Evolutionary conservation across 2,329 filamentous ascomycete genomes (phyloP).

Genomic region (Herpomyces periplanetae): DNA sequence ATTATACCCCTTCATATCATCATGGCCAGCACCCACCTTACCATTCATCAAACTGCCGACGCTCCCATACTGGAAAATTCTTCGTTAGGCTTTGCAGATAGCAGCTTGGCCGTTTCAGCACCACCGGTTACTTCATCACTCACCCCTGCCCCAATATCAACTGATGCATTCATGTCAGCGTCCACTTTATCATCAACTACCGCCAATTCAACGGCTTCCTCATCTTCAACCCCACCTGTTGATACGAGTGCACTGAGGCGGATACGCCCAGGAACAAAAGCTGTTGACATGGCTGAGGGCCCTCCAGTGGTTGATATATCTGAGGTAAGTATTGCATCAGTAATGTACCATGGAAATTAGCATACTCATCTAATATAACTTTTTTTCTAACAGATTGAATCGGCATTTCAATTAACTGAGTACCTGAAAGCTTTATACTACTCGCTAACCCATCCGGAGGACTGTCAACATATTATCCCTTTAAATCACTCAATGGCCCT

Average conservation of each 20-base stretch:
- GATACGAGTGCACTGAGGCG: slow-evolving; percentile 39
- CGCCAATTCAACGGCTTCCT: no score
- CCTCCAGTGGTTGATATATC: slow-evolving; percentile 51
- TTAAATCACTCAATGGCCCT: slow-evolving; percentile 35
- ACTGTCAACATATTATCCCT: slow-evolving; percentile 18
- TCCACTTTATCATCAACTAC: no score
- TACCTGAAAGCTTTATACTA: slow-evolving; percentile 76
- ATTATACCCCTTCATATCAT: no score
- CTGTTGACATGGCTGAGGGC: slow-evolving; percentile 66
- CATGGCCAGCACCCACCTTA: no score
- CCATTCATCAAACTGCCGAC: no score
- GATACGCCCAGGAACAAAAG: slow-evolving; percentile 65
- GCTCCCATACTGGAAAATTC: no score
- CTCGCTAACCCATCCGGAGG: slow-evolving; percentile 23
- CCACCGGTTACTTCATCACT: no score
- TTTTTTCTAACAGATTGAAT: slow-evolving; percentile 30
- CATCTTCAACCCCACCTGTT: slow-evolving; percentile 16
- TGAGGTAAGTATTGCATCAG: slow-evolving; percentile 29
- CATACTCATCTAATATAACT: background rate
- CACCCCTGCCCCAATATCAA: no score
- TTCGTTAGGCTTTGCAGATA: no score
- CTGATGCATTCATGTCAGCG: no score
- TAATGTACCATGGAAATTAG: no score
- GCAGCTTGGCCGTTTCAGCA: no score
- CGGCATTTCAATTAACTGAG: slow-evolving; percentile 83